Evolutionary conservation across 768 basidiomycete genomes (phyloP).

Genomic region (Amanita rimosa): DNA sequence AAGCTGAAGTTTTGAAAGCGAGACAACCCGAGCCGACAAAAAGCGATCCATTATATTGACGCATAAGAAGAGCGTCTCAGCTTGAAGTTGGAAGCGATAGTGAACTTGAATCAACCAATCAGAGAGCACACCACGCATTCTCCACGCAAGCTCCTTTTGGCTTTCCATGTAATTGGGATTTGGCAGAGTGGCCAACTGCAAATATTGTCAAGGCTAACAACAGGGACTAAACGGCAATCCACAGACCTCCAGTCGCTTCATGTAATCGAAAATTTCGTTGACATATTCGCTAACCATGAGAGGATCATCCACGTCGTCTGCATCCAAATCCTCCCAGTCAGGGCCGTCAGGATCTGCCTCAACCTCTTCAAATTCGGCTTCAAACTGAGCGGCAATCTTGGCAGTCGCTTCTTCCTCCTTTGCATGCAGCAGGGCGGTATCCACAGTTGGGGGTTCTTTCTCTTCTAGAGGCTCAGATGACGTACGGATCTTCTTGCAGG

Average conservation of each 20-base stretch:
- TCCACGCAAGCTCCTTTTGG: constrained; percentile 93
- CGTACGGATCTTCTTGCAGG: constrained; percentile 61
- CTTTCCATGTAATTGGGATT: constrained; percentile 91
- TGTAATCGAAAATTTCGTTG: constrained; percentile 84
- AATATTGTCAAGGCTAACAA: constrained; percentile 5
- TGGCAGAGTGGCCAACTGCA: constrained; percentile 69
- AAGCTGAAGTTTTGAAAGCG: constrained; percentile 88
- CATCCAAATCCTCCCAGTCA: constrained; percentile 86
- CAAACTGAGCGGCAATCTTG: constrained; percentile 37
- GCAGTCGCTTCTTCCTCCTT: constrained; percentile 35
- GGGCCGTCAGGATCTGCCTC: constrained; percentile 60
- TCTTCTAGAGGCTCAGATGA: constrained; percentile 56
- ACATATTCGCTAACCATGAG: constrained; percentile 98
- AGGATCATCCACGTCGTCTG: constrained; percentile 87
- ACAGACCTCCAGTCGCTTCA: constrained; percentile 79
- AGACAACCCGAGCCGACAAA: constrained; percentile 67
- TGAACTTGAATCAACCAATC: constrained; percentile 98
- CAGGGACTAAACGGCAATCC: background rate
- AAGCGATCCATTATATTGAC: constrained; percentile 89
- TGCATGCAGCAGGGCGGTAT: constrained; percentile 13
- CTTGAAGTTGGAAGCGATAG: constrained; percentile 79
- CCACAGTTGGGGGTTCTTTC: constrained; percentile 15
- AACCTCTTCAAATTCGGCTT: constrained; percentile 36
- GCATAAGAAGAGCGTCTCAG: constrained; percentile 92
- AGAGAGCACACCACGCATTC: constrained; percentile 88